Evolutionary conservation across 306 rosid genomes (phyloP).

Genomic region (Vigna hirtella): DNA sequence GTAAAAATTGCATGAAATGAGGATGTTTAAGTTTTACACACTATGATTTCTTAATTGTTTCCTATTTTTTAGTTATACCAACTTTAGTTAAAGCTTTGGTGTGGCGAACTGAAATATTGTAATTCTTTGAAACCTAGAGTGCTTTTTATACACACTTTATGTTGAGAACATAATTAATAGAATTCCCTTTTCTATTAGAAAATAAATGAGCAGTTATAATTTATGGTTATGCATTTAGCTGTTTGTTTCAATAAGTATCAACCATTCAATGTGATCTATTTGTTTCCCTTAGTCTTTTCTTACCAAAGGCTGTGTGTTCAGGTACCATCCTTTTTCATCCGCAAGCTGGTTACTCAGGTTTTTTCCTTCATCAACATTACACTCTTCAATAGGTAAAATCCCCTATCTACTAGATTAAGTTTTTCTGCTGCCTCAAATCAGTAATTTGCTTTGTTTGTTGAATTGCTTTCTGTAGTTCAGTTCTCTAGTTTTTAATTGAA

Average conservation of each 20-base stretch:
- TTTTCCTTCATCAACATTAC: constrained; percentile 41
- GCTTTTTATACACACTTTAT: neutral
- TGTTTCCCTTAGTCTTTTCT: constrained; percentile 23
- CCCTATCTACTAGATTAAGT: neutral
- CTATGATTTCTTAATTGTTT: constrained; percentile 13
- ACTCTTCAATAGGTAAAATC: constrained; percentile 42
- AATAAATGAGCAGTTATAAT: neutral
- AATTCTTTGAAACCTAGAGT: neutral
- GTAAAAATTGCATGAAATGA: constrained; percentile 5
- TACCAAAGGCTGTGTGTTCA: constrained; percentile 44
- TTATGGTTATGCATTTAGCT: neutral
- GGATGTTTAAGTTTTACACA: neutral
- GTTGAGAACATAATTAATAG: neutral
- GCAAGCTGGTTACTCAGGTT: constrained; percentile 62
- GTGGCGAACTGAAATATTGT: constrained; percentile 14
- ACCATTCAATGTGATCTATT: constrained; percentile 14
- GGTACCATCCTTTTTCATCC: constrained; percentile 94
- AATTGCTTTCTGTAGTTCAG: constrained; percentile 16
- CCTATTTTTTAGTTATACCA: constrained; percentile 8
- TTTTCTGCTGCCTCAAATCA: neutral
- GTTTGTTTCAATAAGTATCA: neutral
- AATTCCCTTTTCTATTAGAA: neutral
- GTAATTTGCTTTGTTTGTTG: constrained; percentile 14
- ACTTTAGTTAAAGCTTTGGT: constrained; percentile 18
- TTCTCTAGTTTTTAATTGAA: constrained; percentile 4